These are phyloP conservation scores for Blastocystis sp. DNA, from an alignment of 352 stramenopile species.

Conservation along the genomic window DNA sequence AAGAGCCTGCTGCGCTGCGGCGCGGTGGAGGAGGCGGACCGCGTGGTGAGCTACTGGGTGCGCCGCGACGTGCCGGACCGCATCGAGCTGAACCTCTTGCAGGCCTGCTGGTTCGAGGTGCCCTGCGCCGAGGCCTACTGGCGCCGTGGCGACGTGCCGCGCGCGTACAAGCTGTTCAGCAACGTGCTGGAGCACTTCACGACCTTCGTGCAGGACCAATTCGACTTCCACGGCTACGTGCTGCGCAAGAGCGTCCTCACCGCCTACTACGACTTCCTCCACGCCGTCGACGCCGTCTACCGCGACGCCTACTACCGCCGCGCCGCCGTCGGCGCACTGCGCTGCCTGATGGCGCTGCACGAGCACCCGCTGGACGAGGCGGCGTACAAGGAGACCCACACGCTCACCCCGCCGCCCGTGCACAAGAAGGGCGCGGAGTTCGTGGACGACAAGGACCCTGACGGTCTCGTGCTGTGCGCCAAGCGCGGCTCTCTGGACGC, in stretches of 20 bases:
- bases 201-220: conserved; percentile 46
- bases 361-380: conserved; percentile 14
- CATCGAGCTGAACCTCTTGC: conserved; percentile 8
- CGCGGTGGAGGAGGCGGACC: conserved; percentile 40
- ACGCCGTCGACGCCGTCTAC: conserved; percentile 3
- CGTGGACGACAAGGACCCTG: conserved; percentile 30
- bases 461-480: background rate
- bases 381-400: conserved; percentile 21
- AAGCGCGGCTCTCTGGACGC: background rate
- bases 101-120: conserved; percentile 56
- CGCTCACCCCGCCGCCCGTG: background rate
- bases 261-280: background rate
- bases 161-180: conserved; percentile 50
- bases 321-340: background rate
- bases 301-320: conserved; percentile 10
- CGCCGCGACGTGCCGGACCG: background rate
- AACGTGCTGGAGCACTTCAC: conserved; percentile 39
- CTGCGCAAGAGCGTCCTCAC: conserved; percentile 22
- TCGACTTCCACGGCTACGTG: conserved; percentile 51
- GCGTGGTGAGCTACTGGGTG: conserved; percentile 24
- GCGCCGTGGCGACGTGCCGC: conserved; percentile 13
- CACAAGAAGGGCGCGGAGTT: conserved; percentile 62
- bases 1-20: conserved; percentile 36
- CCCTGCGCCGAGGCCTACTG: conserved; percentile 5
- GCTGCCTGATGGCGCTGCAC: background rate